phyloP scores from a whole-genome alignment of 192 early-diverging fungal genomes.

The Ambispora gerdemannii region DNA sequence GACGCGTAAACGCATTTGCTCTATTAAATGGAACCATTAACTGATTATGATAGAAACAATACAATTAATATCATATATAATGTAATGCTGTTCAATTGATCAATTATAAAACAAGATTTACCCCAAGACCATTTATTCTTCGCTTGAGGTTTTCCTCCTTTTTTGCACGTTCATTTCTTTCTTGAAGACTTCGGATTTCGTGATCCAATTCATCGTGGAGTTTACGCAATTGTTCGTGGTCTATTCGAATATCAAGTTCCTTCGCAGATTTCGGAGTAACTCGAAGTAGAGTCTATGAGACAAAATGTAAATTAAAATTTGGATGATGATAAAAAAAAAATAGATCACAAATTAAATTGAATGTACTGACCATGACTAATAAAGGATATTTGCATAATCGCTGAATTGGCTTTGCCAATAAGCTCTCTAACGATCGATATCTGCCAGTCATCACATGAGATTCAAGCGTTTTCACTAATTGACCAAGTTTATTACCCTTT shows the following conservation, averaged over 20 bases:
- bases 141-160: not conserved
- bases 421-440: slow-evolving; percentile 12
- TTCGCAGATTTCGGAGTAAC: too few relatives aligned
- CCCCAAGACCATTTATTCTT: not conserved
- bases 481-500: slow-evolving; percentile 22
- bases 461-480: slow-evolving; percentile 13
- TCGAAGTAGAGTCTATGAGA: not conserved
- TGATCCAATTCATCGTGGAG: not conserved
- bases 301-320: not conserved
- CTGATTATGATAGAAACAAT: not conserved
- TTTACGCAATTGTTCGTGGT: too few relatives aligned
- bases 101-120: not conserved
- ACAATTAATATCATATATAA: not conserved
- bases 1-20: not conserved
- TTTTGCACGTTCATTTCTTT: not conserved
- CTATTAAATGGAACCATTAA: not conserved
- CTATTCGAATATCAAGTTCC: too few relatives aligned
- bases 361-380: slow-evolving; percentile 12
- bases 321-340: not conserved
- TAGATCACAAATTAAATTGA: too few relatives aligned
- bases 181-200: not conserved
- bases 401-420: slow-evolving; percentile 20
- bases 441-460: not conserved
- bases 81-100: not conserved
- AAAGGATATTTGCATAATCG: slow-evolving; percentile 28